Conservation (phyloP, 805 yeast species). For the Hanseniaspora thailandica region DNA sequence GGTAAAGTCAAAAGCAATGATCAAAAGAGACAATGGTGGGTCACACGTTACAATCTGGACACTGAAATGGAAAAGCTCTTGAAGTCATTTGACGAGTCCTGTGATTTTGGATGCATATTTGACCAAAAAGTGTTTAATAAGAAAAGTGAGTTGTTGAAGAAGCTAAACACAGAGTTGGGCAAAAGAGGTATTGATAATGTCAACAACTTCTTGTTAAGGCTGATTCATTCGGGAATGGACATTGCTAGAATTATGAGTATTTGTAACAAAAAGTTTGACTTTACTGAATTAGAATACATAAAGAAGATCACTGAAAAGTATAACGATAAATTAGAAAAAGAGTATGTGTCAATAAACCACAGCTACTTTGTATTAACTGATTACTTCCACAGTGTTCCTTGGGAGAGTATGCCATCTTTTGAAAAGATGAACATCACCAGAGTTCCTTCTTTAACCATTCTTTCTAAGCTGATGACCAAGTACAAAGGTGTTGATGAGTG, state of each 20-base stretch:
- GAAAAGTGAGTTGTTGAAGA: not conserved
- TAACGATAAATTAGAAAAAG: not conserved
- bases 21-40: conserved; percentile 72
- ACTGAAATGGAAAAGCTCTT: conserved; percentile 41
- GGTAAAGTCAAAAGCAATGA: conserved; percentile 42
- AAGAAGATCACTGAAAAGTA: not conserved
- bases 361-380: conserved; percentile 59
- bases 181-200: not conserved
- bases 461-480: conserved; percentile 31
- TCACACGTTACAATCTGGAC: conserved; percentile 51
- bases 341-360: conserved; percentile 32
- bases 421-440: conserved; percentile 50
- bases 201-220: not conserved
- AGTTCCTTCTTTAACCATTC: conserved; percentile 51
- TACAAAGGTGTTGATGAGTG: conserved; percentile 17
- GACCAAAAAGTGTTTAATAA: conserved; percentile 26
- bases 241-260: not conserved
- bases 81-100: conserved; percentile 43
- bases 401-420: conserved; percentile 70
- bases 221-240: not conserved
- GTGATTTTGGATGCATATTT: conserved; percentile 71
- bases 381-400: conserved; percentile 61
- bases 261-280: not conserved
- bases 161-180: not conserved
- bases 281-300: not conserved